Conservation (phyloP, 2,329 filamentous ascomycete species). For the Neophaeococcomyces mojaviensis region DNA sequence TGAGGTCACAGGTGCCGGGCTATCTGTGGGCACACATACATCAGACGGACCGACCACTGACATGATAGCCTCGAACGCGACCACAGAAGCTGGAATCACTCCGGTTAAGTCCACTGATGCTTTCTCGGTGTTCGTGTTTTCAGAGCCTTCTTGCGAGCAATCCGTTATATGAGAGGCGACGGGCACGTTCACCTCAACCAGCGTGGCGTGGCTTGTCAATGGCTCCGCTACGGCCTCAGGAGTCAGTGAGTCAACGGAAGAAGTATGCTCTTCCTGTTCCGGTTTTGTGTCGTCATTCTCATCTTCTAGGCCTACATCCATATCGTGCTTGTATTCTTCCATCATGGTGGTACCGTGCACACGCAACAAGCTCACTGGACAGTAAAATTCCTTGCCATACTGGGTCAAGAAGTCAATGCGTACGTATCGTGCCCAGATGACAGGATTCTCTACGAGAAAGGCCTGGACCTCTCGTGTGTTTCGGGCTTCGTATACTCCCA, state of each 20-base stretch:
- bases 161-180: background rate
- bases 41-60: constrained; percentile 1
- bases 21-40: constrained; percentile 1
- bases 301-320: constrained; percentile 56
- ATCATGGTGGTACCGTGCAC: constrained; percentile 92
- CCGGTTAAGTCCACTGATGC: background rate
- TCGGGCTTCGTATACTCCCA: constrained; percentile 82
- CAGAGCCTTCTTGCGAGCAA: background rate
- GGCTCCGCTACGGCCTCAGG: constrained; percentile 30
- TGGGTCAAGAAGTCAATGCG: constrained; percentile 87
- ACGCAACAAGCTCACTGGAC: constrained; percentile 79
- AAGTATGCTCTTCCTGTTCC: constrained; percentile 12
- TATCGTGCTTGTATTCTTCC: constrained; percentile 85
- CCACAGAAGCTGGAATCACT: background rate
- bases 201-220: constrained; percentile 2
- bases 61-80: constrained; percentile 4
- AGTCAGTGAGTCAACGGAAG: constrained; percentile 16
- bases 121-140: background rate
- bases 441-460: constrained; percentile 85
- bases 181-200: background rate
- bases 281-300: constrained; percentile 21
- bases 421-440: constrained; percentile 92
- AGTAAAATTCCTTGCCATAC: constrained; percentile 95
- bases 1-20: background rate
- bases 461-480: constrained; percentile 92